Conservation (phyloP, 768 basidiomycete genomes). For the Sporobolomyces roseus region DNA sequence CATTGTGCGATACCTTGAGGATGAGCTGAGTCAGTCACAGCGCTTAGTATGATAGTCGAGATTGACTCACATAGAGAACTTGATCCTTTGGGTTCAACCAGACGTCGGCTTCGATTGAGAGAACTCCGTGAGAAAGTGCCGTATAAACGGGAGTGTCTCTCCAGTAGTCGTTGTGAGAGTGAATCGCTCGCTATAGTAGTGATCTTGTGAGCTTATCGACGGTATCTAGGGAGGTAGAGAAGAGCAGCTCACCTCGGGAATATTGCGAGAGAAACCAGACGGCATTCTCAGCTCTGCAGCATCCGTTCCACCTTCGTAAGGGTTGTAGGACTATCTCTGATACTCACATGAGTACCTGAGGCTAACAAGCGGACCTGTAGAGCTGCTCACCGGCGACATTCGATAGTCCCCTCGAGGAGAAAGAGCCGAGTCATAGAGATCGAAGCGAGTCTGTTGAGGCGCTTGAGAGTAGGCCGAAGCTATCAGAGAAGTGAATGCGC, state of each 20-base stretch:
- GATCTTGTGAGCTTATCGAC: not conserved
- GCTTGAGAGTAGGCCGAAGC: not conserved
- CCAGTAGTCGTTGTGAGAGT: slow-evolving; percentile 44
- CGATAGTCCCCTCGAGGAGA: slow-evolving; percentile 11
- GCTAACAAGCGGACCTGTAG: too few relatives aligned
- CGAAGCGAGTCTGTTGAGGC: not conserved
- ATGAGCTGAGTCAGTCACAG: too few relatives aligned
- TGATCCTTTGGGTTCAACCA: slow-evolving; percentile 37
- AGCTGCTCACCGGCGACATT: slow-evolving; percentile 1
- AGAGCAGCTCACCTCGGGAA: slow-evolving; percentile 18
- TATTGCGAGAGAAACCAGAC: slow-evolving; percentile 27
- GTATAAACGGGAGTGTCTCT: slow-evolving; percentile 35
- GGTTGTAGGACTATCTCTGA: not conserved
- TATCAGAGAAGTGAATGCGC: not conserved
- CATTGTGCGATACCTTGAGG: slow-evolving; percentile 33
- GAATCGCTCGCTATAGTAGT: slow-evolving; percentile 11
- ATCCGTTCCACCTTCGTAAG: not conserved
- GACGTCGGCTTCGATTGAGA: slow-evolving; percentile 36
- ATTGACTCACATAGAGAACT: slow-evolving; percentile 30
- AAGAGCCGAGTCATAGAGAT: not conserved
- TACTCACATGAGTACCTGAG: not conserved
- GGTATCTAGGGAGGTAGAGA: not conserved
- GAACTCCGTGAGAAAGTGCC: slow-evolving; percentile 32
- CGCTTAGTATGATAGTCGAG: too few relatives aligned
- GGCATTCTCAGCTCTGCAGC: slow-evolving; percentile 32